Conservation (phyloP, 176 grass and related monocot species). For the Pharus latifolius region DNA sequence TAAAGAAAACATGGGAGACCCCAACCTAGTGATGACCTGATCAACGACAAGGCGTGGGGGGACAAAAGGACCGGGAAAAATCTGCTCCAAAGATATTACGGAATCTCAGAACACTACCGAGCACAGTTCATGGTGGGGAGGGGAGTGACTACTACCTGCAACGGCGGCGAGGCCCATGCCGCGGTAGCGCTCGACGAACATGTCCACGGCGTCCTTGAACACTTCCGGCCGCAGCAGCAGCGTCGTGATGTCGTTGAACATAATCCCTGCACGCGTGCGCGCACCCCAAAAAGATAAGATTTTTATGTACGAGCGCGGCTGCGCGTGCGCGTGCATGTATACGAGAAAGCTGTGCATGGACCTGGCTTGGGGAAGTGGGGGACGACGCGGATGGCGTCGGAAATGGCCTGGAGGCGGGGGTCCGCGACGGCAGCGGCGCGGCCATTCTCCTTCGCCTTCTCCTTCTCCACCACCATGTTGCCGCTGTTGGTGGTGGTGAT, state of each 20-base stretch:
- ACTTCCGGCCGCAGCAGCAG: constrained; percentile 66
- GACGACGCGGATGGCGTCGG: constrained; percentile 79
- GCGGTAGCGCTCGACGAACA: constrained; percentile 87
- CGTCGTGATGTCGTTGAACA: constrained; percentile 97
- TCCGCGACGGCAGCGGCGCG: constrained; percentile 22
- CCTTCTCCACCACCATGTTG: not conserved
- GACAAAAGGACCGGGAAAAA: constrained; percentile 9
- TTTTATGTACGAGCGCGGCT: not conserved
- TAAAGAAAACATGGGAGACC: too few relatives aligned
- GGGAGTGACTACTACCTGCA: too few relatives aligned
- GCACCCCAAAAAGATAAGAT: not conserved
- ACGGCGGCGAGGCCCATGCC: constrained; percentile 71
- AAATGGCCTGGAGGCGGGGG: constrained; percentile 72
- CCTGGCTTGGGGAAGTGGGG: constrained; percentile 95
- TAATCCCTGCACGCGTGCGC: constrained; percentile 54
- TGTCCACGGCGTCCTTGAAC: constrained; percentile 77
- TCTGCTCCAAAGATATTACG: constrained; percentile 29
- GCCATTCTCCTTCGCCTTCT: constrained; percentile 14
- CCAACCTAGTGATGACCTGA: constrained; percentile 23
- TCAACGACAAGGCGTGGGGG: constrained; percentile 8
- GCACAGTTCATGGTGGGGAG: too few relatives aligned
- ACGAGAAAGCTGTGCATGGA: too few relatives aligned
- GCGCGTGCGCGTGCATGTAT: too few relatives aligned
- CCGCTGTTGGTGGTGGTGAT: not conserved
- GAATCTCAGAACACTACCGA: constrained; percentile 31